Evolutionary conservation across 495 filamentous ascomycete species (phyloP).

Genomic region (Xylona heveae): DNA sequence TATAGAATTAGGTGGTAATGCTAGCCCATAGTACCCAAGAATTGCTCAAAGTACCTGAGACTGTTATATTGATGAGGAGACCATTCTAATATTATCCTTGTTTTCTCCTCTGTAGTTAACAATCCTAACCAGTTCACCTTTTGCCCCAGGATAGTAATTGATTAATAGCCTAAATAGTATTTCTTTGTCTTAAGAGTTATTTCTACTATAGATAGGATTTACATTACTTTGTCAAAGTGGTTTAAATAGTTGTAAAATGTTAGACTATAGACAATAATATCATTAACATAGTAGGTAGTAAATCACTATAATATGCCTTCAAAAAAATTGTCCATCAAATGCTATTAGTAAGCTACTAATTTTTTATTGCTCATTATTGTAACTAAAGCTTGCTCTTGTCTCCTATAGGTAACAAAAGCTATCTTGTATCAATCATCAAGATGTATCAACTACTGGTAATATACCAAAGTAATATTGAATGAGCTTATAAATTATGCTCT

Average conservation of each 20-base stretch:
- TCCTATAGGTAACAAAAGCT: no score
- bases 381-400: no score
- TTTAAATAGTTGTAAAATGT: background rate
- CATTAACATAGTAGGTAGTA: constrained; percentile 4
- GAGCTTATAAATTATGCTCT: no score
- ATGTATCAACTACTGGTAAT: no score
- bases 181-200: constrained; percentile 1
- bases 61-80: no score
- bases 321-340: no score
- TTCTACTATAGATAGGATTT: background rate
- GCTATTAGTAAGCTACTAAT: no score
- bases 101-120: background rate
- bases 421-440: no score
- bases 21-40: constrained; percentile 4
- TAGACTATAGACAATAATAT: constrained; percentile 1
- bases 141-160: constrained; percentile 1
- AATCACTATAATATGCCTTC: no score
- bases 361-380: no score
- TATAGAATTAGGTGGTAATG: background rate
- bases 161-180: constrained; percentile 1
- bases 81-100: background rate
- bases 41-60: background rate
- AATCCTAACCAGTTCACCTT: background rate
- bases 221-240: constrained; percentile 1
- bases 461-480: no score